These are phyloP conservation scores for Ophiostoma tasmaniense DNA, from an alignment of 2,329 filamentous ascomycete genomes.

Conservation along the genomic window DNA sequence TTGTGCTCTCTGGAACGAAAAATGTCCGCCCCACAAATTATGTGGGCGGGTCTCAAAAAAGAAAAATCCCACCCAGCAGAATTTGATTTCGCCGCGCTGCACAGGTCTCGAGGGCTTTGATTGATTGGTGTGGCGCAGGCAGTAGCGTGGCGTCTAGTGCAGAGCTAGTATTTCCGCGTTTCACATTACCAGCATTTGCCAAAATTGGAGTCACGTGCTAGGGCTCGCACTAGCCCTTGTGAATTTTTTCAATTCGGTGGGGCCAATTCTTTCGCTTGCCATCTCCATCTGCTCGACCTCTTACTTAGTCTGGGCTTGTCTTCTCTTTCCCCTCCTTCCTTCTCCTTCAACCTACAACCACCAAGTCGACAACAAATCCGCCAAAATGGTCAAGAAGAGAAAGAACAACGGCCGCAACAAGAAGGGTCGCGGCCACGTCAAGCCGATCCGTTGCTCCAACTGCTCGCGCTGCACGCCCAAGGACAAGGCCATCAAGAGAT, in stretches of 20 bases:
- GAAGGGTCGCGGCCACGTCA: conserved; percentile 99
- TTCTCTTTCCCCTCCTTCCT: conserved; percentile 7
- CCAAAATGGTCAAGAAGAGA: conserved; percentile 27
- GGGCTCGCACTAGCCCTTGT: conserved; percentile 7
- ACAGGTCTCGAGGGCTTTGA: not conserved
- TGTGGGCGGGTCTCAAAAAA: not conserved
- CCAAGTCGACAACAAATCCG: conserved; percentile 15
- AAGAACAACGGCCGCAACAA: conserved; percentile 84
- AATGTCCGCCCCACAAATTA: not conserved
- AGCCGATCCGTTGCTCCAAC: conserved; percentile 82
- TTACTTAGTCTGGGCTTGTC: conserved; percentile 1
- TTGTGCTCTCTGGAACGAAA: conserved; percentile 1
- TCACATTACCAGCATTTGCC: not conserved
- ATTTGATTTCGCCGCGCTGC: not conserved
- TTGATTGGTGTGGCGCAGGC: not conserved
- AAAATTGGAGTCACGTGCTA: not conserved
- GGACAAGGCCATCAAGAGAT: conserved; percentile 99
- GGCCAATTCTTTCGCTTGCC: not conserved
- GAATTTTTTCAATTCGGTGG: conserved; percentile 9
- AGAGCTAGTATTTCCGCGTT: not conserved
- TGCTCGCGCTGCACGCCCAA: conserved; percentile 85
- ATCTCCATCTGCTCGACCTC: not conserved
- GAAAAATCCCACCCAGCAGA: not conserved
- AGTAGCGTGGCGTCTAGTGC: no score
- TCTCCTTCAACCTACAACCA: conserved; percentile 14